A percentile compares a stretch with the other conserved stretches of the same genome.
These are phyloP conservation scores for Jacaranda mimosifolia DNA, from an alignment of 257 asterid genomes.

Conservation along the genomic window DNA sequence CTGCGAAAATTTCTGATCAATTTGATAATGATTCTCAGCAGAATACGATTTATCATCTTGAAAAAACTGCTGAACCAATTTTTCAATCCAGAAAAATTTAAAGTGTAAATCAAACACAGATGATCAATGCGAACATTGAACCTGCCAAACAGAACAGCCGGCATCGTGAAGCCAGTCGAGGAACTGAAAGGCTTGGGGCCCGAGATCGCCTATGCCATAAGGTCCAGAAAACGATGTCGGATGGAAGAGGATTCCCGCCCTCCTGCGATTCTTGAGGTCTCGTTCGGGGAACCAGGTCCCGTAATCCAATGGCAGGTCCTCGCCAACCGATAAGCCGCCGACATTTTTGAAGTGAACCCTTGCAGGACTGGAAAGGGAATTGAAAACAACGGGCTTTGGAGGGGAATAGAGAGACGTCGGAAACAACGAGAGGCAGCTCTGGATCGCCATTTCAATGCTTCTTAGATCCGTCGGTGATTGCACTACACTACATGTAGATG, in stretches of 20 bases:
- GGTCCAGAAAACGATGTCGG: constrained; percentile 98
- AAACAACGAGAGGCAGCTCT: constrained; percentile 35
- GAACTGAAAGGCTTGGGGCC: constrained; percentile 76
- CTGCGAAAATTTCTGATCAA: not conserved
- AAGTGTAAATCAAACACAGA: constrained; percentile 3
- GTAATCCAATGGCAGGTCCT: constrained; percentile 81
- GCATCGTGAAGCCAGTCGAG: constrained; percentile 91
- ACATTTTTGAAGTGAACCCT: constrained; percentile 43
- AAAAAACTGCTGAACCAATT: not conserved
- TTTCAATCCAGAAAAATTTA: not conserved
- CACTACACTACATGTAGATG: not conserved
- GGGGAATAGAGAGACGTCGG: constrained; percentile 42
- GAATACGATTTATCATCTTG: not conserved
- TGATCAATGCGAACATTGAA: constrained; percentile 25
- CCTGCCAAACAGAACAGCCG: constrained; percentile 99
- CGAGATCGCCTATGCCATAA: constrained; percentile 95
- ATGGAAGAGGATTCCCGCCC: constrained; percentile 93
- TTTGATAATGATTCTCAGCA: not conserved
- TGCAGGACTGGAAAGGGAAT: constrained; percentile 16
- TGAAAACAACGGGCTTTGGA: constrained; percentile 32
- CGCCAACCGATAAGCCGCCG: constrained; percentile 57
- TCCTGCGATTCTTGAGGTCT: constrained; percentile 56
- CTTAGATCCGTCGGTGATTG: constrained; percentile 7
- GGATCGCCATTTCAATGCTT: constrained; percentile 46
- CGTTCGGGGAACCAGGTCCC: constrained; percentile 71